A percentile compares a stretch with the other conserved stretches of the same genome.
Evolutionary conservation across 2,329 filamentous ascomycete species (phyloP).

Genomic region (Venturia carpophila): DNA sequence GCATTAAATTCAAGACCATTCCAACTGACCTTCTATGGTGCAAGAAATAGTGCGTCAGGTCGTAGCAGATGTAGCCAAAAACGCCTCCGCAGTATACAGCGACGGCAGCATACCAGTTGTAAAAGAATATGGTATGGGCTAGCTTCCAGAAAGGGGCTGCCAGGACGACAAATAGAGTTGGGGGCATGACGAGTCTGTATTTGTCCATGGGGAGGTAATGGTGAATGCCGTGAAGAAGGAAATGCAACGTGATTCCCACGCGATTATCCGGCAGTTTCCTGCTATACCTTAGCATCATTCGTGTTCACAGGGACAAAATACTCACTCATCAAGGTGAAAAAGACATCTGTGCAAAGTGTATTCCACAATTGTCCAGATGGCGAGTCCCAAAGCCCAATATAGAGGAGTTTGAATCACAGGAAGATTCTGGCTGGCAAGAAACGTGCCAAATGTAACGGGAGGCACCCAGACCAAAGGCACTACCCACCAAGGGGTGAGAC

Average conservation of each 20-base stretch:
- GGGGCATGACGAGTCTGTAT: slow-evolving; percentile 94
- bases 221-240: slow-evolving; percentile 91
- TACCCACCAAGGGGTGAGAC: slow-evolving; percentile 89
- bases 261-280: slow-evolving; percentile 88
- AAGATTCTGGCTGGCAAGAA: slow-evolving; percentile 56
- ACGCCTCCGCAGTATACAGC: slow-evolving; percentile 82
- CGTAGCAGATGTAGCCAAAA: slow-evolving; percentile 94
- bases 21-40: slow-evolving; percentile 73
- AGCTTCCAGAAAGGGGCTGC: slow-evolving; percentile 89
- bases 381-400: slow-evolving; percentile 65
- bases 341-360: slow-evolving; percentile 83
- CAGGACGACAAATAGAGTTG: slow-evolving; percentile 73
- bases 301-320: slow-evolving; percentile 22
- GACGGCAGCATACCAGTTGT: slow-evolving; percentile 74
- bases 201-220: slow-evolving; percentile 99
- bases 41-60: slow-evolving; percentile 96
- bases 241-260: slow-evolving; percentile 77
- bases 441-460: slow-evolving; percentile 64
- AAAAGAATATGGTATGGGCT: slow-evolving; percentile 72
- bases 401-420: slow-evolving; percentile 32
- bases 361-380: slow-evolving; percentile 83
- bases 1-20: neutral
- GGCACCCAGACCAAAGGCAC: slow-evolving; percentile 81
- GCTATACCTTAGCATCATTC: slow-evolving; percentile 24
- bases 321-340: slow-evolving; percentile 89